phyloP scores from a whole-genome alignment of 495 filamentous ascomycete species.

The Neurospora sp. region DNA sequence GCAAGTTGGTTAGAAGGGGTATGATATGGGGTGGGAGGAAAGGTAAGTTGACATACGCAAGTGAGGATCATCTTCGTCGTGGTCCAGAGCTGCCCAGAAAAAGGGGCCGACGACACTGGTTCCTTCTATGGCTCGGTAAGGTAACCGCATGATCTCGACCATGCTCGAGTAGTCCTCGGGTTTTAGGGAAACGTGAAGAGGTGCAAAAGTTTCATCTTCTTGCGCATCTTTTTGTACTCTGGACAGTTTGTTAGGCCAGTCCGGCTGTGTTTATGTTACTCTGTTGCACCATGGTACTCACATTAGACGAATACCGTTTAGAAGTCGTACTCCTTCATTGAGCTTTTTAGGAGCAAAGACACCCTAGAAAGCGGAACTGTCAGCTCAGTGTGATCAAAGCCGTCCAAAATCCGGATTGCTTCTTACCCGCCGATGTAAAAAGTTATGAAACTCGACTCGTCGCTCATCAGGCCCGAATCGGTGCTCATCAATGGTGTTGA shows the following conservation, averaged over 20 bases:
- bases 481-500: conserved; percentile 40
- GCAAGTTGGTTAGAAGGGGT: not conserved
- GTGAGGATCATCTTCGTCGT: conserved; percentile 40
- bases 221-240: conserved; percentile 43
- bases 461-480: conserved; percentile 24
- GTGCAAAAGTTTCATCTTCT: conserved; percentile 41
- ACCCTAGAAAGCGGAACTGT: conserved; percentile 24
- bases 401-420: not conserved
- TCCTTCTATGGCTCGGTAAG: conserved; percentile 42
- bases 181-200: conserved; percentile 33
- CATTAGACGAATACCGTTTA: conserved; percentile 40
- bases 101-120: conserved; percentile 44
- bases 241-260: not conserved
- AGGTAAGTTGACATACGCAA: conserved; percentile 29
- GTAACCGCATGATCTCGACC: conserved; percentile 35
- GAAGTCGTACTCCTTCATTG: conserved; percentile 28
- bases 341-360: conserved; percentile 35
- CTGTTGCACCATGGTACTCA: conserved; percentile 14
- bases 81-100: conserved; percentile 45
- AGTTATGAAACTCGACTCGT: conserved; percentile 45
- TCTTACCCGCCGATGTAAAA: conserved; percentile 37
- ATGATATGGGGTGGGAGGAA: not conserved
- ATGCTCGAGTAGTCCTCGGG: conserved; percentile 31
- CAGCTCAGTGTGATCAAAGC: not conserved
- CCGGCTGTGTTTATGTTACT: not conserved